phyloP scores from a whole-genome alignment of 2,329 filamentous ascomycete species.

The Hymenoscyphus repandus region DNA sequence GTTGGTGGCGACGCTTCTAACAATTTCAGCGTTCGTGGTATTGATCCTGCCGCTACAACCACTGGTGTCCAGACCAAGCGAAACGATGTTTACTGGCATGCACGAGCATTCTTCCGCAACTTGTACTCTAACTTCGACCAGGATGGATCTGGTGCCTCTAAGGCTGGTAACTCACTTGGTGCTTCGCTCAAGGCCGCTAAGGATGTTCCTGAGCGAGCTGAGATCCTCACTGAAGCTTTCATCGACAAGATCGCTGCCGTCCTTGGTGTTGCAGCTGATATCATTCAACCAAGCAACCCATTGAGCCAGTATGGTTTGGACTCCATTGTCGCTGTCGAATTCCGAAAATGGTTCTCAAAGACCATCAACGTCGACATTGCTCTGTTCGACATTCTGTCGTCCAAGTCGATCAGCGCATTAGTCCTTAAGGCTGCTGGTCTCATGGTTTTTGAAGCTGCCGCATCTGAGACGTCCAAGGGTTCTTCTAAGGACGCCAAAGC shows the following conservation, averaged over 20 bases:
- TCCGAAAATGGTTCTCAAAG: conserved; percentile 1
- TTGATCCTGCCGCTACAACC: conserved; percentile 2
- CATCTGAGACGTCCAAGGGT: conserved; percentile 1
- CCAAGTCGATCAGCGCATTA: not conserved
- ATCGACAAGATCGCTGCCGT: conserved; percentile 2
- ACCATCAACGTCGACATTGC: conserved; percentile 1
- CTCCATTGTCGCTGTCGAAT: conserved; percentile 4
- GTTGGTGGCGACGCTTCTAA: not conserved
- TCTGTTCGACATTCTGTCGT: conserved; percentile 1
- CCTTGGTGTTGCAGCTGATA: not conserved
- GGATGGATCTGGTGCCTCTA: not conserved
- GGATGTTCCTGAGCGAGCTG: not conserved
- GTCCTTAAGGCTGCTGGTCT: not conserved
- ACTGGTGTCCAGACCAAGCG: conserved; percentile 1
- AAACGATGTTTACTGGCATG: conserved; percentile 2
- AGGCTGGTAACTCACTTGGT: not conserved
- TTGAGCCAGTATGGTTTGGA: not conserved
- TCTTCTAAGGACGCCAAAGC: not conserved
- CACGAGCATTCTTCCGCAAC: conserved; percentile 2
- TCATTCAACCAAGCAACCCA: conserved; percentile 1
- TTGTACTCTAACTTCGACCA: conserved; percentile 1
- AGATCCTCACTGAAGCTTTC: not conserved
- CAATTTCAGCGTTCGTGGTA: not conserved
- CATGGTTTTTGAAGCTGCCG: conserved; percentile 1
- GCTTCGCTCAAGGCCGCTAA: not conserved